Evolutionary conservation across 1,284 basidiomycete genomes (phyloP).

Genomic region (Trametes versicolor): DNA sequence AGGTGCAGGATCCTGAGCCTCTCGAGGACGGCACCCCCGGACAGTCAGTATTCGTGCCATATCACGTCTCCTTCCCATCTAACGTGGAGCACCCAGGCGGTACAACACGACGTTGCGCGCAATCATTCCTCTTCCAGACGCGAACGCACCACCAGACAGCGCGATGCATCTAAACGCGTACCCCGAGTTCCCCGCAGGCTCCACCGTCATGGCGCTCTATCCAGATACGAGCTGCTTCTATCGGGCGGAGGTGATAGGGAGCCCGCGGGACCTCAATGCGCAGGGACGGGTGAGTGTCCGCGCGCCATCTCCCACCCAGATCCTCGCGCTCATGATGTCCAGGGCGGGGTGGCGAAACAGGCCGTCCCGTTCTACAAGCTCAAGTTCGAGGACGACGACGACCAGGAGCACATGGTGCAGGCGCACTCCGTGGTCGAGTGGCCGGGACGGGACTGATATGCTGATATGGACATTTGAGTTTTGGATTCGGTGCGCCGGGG

Average conservation of each 20-base stretch:
- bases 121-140: slow-evolving; percentile 83
- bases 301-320: slow-evolving; percentile 36
- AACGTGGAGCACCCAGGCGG: slow-evolving; percentile 50
- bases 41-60: slow-evolving; percentile 53
- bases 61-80: slow-evolving; percentile 2
- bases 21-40: slow-evolving; percentile 80
- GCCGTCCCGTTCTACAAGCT: slow-evolving; percentile 72
- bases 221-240: slow-evolving; percentile 90
- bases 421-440: slow-evolving; percentile 83
- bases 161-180: slow-evolving; percentile 74
- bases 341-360: slow-evolving; percentile 26
- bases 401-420: slow-evolving; percentile 76
- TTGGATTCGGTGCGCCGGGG: not conserved
- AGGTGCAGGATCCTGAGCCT: slow-evolving; percentile 83
- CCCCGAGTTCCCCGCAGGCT: slow-evolving; percentile 74
- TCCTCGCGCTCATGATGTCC: not conserved
- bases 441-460: slow-evolving; percentile 52
- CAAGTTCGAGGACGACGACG: slow-evolving; percentile 86
- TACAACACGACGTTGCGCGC: slow-evolving; percentile 75
- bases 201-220: slow-evolving; percentile 83
- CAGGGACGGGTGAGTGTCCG: slow-evolving; percentile 55
- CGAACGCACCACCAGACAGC: slow-evolving; percentile 61
- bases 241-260: slow-evolving; percentile 78
- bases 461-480: not conserved
- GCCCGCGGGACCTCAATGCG: slow-evolving; percentile 63